phyloP scores from a whole-genome alignment of 1,284 basidiomycete species.

The Vanrija sp. region DNA sequence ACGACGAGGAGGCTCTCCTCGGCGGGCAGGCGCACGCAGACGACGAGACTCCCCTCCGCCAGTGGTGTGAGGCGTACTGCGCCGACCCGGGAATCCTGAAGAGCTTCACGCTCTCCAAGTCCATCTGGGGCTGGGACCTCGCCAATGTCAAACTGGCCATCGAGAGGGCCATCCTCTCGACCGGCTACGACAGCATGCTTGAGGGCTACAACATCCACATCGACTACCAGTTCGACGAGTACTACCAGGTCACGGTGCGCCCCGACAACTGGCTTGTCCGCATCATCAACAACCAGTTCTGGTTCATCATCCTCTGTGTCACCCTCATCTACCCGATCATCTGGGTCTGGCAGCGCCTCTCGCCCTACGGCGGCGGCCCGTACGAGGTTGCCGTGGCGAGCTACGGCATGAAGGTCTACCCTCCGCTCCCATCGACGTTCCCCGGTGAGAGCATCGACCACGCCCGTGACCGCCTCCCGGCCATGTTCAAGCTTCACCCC shows the following conservation, averaged over 20 bases:
- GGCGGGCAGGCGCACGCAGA: neutral
- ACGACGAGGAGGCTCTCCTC: conserved; percentile 16
- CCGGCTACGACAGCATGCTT: conserved; percentile 54
- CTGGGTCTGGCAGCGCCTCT: conserved; percentile 56
- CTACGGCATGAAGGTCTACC: conserved; percentile 39
- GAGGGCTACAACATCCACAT: conserved; percentile 48
- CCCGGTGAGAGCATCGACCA: conserved; percentile 26
- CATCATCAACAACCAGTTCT: conserved; percentile 59
- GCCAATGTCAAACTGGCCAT: conserved; percentile 51
- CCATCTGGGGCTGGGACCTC: conserved; percentile 67
- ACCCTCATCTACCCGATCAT: conserved; percentile 66
- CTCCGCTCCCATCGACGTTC: conserved; percentile 38
- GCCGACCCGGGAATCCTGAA: conserved; percentile 55
- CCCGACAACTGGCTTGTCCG: conserved; percentile 61
- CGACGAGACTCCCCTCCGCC: too few relatives aligned
- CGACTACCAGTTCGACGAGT: conserved; percentile 49
- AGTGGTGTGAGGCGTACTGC: too few relatives aligned
- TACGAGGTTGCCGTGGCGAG: conserved; percentile 25
- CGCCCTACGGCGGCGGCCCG: conserved; percentile 23
- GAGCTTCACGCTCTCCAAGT: conserved; percentile 63
- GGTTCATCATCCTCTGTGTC: conserved; percentile 62
- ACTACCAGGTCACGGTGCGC: conserved; percentile 56
- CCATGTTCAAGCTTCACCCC: conserved; percentile 36
- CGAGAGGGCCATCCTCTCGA: conserved; percentile 54
- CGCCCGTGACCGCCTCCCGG: conserved; percentile 30